phyloP scores from a whole-genome alignment of 192 early-diverging fungal genomes.

The Geranomyces variabilis region DNA sequence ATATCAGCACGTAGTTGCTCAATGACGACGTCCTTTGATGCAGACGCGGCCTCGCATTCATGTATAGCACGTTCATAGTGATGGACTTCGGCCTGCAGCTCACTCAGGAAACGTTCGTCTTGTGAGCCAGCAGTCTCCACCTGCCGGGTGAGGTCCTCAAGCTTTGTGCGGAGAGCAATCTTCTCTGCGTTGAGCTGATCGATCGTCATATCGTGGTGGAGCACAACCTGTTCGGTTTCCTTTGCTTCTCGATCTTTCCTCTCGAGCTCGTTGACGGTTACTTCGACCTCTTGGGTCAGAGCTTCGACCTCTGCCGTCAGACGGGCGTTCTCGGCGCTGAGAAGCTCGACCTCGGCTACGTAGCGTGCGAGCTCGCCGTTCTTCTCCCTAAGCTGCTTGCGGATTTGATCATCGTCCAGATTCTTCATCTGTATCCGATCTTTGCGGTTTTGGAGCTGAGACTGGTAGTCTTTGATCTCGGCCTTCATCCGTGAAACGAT shows the following conservation, averaged over 20 bases:
- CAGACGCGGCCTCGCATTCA: constrained; percentile 29
- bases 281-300: constrained; percentile 54
- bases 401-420: constrained; percentile 51
- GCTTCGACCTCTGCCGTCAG: constrained; percentile 46
- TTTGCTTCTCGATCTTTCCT: constrained; percentile 45
- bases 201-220: constrained; percentile 40
- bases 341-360: constrained; percentile 47
- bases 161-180: constrained; percentile 44
- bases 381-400: constrained; percentile 51
- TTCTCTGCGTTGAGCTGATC: constrained; percentile 51
- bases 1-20: constrained; percentile 41
- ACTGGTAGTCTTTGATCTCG: constrained; percentile 47
- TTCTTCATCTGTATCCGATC: constrained; percentile 46
- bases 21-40: constrained; percentile 29
- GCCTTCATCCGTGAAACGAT: constrained; percentile 38
- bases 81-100: constrained; percentile 31
- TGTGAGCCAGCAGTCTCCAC: constrained; percentile 25
- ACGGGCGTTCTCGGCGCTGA: constrained; percentile 46
- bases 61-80: constrained; percentile 23
- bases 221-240: constrained; percentile 32
- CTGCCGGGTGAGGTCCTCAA: constrained; percentile 46
- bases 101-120: constrained; percentile 17
- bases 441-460: constrained; percentile 47
- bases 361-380: constrained; percentile 53
- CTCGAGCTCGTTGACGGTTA: constrained; percentile 55